Base-by-base conservation (phyloP, 306 rosid genomes). In the Malus fusca region DNA sequence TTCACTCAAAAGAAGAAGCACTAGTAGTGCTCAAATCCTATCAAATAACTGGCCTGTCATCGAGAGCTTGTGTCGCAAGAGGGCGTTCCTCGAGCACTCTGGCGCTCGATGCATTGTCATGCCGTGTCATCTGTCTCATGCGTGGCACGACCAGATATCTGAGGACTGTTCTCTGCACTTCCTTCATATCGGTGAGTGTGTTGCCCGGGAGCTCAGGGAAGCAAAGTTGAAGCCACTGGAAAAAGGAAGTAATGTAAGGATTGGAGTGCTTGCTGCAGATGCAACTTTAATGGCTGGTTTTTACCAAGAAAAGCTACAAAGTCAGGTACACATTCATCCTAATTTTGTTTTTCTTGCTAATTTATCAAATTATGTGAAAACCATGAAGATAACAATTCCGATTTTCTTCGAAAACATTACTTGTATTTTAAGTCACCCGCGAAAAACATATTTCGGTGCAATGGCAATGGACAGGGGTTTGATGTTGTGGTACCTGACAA, bases 401-500 rank as follows among this genome's bases (percentile, higher is more conserved):
- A 48, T 48, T 48, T 48, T 15, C 55, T 48, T 48, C 55, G 53
- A 14, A 48, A 48, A 48, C 53, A 14, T 13, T 15, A 14, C 53
- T 48, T 14, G 5, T 19, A 17, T 48, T 48, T 48, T 4, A 26
- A 61, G 66, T 61, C 66, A 13, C 66, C 9, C 19, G 66, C 18
- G 10, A 26, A 61, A 61, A 71, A 21, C 66, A 13, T 71, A 55
- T 72, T 58, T 12, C 18, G 21, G 42, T 35, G 69, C 19, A 53
- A 82, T 68, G 25, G 43, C n/a, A 55, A 63, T 51, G 73, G 69
- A 69, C 82, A 93, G 95, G 96, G 96, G 0, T 93, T 93, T 82
- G 96, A 90, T 88, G 95, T 89, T 62, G 85, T 93, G 31, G 84
- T 84, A 58, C 93, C 90, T 22, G 97, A 90, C 79, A 89, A 80